Evolutionary conservation across 2,329 filamentous ascomycete species (phyloP).

Genomic region (Exophiala calicioides): DNA sequence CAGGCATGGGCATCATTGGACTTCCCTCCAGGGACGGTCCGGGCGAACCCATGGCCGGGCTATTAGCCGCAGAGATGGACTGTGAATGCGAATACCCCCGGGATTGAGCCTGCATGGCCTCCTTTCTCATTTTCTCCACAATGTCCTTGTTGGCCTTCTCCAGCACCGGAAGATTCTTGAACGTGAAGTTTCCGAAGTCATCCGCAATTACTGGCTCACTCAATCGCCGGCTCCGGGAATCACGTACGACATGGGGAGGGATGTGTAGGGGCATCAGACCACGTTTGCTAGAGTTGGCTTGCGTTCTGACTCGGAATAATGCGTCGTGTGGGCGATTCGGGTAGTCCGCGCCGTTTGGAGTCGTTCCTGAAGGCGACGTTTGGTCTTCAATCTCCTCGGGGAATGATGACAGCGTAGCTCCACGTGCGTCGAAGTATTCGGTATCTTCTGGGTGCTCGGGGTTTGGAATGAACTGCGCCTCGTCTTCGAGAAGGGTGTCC

Average conservation of each 20-base stretch:
- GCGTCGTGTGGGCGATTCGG: constrained; percentile 92
- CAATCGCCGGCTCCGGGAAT: constrained; percentile 80
- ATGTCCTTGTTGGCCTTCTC: constrained; percentile 99
- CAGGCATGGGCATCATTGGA: constrained; percentile 74
- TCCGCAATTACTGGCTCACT: constrained; percentile 87
- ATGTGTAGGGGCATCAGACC: constrained; percentile 95
- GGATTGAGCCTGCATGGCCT: constrained; percentile 73
- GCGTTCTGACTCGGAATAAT: constrained; percentile 80
- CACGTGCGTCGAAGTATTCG: constrained; percentile 92
- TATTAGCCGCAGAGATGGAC: constrained; percentile 37
- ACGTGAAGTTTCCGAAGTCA: constrained; percentile 94
- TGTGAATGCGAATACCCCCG: constrained; percentile 51
- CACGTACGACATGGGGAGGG: constrained; percentile 83
- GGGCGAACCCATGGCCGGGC: constrained; percentile 53
- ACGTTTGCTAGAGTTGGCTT: constrained; percentile 84
- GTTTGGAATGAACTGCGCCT: constrained; percentile 91
- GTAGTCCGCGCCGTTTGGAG: constrained; percentile 67
- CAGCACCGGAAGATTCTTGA: constrained; percentile 94
- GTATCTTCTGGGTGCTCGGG: constrained; percentile 95
- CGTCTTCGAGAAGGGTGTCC: constrained; percentile 88
- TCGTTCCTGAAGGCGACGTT: constrained; percentile 69
- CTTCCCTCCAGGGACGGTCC: constrained; percentile 78
- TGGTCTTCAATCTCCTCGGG: constrained; percentile 94
- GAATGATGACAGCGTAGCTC: constrained; percentile 89
- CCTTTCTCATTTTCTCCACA: constrained; percentile 90